Percentiles rank a stretch among this genome's conserved stretches.
Evolutionary conservation across 2,329 filamentous ascomycete species (phyloP).

Genomic region (Paecilomyces sp.): DNA sequence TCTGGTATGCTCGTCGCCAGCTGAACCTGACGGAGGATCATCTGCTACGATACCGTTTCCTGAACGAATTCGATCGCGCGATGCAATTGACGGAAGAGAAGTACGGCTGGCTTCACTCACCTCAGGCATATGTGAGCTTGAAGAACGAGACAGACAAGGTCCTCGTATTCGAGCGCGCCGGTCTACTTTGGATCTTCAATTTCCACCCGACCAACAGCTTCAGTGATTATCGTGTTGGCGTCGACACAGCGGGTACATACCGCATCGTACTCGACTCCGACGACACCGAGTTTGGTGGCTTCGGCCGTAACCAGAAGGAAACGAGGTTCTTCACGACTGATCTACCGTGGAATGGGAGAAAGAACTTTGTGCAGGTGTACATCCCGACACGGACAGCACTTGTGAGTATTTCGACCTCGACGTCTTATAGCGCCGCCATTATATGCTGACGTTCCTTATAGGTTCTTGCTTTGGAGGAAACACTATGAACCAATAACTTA

Average conservation of each 20-base stretch:
- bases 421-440: not conserved
- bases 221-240: slow-evolving; percentile 84
- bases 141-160: slow-evolving; percentile 95
- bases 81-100: slow-evolving; percentile 87
- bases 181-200: slow-evolving; percentile 91
- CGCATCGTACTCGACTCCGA: slow-evolving; percentile 79
- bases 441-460: not conserved
- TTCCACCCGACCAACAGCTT: slow-evolving; percentile 82
- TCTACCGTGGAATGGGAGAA: slow-evolving; percentile 80
- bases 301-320: slow-evolving; percentile 66
- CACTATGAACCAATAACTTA: not conserved
- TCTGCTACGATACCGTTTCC: slow-evolving; percentile 78
- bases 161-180: slow-evolving; percentile 88
- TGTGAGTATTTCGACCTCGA: slow-evolving; percentile 45
- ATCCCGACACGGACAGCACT: slow-evolving; percentile 76
- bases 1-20: slow-evolving; percentile 89
- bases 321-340: slow-evolving; percentile 89
- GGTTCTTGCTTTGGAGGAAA: not conserved
- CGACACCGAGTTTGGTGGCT: slow-evolving; percentile 67
- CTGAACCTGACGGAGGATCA: slow-evolving; percentile 85
- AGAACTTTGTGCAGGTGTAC: slow-evolving; percentile 90
- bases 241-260: slow-evolving; percentile 81
- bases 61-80: slow-evolving; percentile 86
- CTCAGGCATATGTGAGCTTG: slow-evolving; percentile 85
- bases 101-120: slow-evolving; percentile 80